A percentile compares a stretch with the other conserved stretches of the same genome.
Conservation (phyloP, 1,284 basidiomycete genomes). For the Cryptococcus sp. region DNA sequence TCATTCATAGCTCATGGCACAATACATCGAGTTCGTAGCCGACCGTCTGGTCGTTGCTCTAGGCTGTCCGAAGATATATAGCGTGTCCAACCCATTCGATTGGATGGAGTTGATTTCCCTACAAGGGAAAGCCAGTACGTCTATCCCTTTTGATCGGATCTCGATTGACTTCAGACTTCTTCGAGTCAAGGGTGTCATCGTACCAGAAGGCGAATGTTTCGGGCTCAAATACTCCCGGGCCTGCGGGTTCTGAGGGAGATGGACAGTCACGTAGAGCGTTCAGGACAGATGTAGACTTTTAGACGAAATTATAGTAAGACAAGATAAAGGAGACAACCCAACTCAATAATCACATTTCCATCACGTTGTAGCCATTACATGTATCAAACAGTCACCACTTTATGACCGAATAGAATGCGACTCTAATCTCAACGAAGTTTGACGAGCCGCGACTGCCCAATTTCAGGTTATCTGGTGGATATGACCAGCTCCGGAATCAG, state of each 20-base stretch:
- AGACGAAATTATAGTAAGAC: neutral
- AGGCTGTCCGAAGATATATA: constrained; percentile 71
- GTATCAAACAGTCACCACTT: no score
- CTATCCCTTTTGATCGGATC: neutral
- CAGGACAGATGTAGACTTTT: constrained; percentile 25
- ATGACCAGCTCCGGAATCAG: no score
- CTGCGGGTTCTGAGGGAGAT: constrained; percentile 3
- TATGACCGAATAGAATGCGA: no score
- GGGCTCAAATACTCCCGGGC: constrained; percentile 26
- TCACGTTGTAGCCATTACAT: no score
- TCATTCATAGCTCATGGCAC: constrained; percentile 63
- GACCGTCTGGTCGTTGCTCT: constrained; percentile 77
- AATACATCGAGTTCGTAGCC: constrained; percentile 94
- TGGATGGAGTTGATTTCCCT: constrained; percentile 92
- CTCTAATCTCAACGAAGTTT: no score
- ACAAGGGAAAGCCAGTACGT: constrained; percentile 53
- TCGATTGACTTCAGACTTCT: constrained; percentile 31
- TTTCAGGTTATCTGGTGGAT: no score
- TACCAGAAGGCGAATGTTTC: constrained; percentile 44
- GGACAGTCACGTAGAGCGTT: constrained; percentile 15
- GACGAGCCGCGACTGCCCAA: no score
- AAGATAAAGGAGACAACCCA: no score
- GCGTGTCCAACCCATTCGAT: constrained; percentile 64
- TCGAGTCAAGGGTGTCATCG: constrained; percentile 44
- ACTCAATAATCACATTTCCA: no score